These are phyloP conservation scores for Fusarium sp. DNA, from an alignment of 2,329 filamentous ascomycete genomes.

Conservation along the genomic window DNA sequence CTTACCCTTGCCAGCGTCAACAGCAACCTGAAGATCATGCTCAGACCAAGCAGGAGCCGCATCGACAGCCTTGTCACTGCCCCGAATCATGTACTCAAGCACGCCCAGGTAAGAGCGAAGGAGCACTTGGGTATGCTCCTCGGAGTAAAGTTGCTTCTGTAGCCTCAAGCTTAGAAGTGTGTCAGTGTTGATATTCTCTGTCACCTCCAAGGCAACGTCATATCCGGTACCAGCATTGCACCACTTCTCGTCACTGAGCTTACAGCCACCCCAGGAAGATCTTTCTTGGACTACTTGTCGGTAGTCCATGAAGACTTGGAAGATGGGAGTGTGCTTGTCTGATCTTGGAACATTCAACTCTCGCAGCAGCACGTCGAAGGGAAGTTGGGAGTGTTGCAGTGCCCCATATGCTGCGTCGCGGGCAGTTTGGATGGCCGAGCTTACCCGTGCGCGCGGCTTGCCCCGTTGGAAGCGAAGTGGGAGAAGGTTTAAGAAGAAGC, in stretches of 20 bases:
- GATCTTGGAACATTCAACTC: not conserved
- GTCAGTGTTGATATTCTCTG: not conserved
- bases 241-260: not conserved
- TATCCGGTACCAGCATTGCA: not conserved
- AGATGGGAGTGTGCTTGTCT: not conserved
- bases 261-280: not conserved
- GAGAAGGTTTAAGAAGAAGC: not conserved
- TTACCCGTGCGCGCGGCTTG: not conserved
- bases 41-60: not conserved
- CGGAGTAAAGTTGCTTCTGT: not conserved
- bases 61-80: not conserved
- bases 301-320: slow-evolving; percentile 8
- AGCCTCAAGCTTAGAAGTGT: not conserved
- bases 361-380: not conserved
- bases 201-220: not conserved
- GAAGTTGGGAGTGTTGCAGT: not conserved
- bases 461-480: not conserved
- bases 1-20: not conserved
- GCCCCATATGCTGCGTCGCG: not conserved
- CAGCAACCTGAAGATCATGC: not conserved
- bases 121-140: not conserved
- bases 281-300: not conserved
- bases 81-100: not conserved
- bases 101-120: not conserved
- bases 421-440: not conserved